Base-by-base conservation (phyloP, 2,329 filamentous ascomycete genomes). In the Fusarium domesticum region DNA sequence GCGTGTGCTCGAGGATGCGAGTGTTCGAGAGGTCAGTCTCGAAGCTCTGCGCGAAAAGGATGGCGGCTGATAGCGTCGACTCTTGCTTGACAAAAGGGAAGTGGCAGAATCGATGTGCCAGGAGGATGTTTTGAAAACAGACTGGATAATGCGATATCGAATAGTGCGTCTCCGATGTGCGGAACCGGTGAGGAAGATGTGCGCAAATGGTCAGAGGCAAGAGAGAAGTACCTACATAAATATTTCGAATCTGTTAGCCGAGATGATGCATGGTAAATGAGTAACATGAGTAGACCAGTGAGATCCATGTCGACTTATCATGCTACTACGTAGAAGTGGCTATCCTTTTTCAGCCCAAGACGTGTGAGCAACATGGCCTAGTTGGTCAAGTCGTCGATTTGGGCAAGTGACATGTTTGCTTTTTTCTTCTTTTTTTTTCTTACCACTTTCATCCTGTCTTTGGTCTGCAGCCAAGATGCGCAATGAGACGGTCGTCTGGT, bases 21-120 rank as follows among this genome's bases (percentile, higher is more conserved):
- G 31, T 31, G 41, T 28, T 30, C 38, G 35, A 34, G 35, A 20
- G 51, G 40, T 47, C 54, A 48, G 51, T 42, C 45, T 47, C 51
- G 45, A 45, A 55, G 42, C n/a, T 33, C 15, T 33, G 31, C 23
- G 15, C 15, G 11, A 16, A 18, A 15, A 33, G n/a, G 31, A 18
- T 28, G 10, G 23, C 23, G 23, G 23, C 14, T 28, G 23, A 28
- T n/a, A n/a, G n/a, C n/a, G n/a, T n/a, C n/a, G n/a, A n/a, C n/a
- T n/a, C n/a, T n/a, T n/a, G n/a, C n/a, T n/a, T n/a, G n/a, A n/a
- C n/a, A n/a, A n/a, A n/a, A n/a, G n/a, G n/a, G n/a, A n/a, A n/a
- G n/a, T n/a, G n/a, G n/a, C n/a, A n/a, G n/a, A n/a, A n/a, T n/a
- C n/a, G n/a, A n/a, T n/a, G n/a, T n/a, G n/a, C n/a, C n/a, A n/a